phyloP scores from a whole-genome alignment of 2,329 filamentous ascomycete genomes.

The Colletotrichum incanum region DNA sequence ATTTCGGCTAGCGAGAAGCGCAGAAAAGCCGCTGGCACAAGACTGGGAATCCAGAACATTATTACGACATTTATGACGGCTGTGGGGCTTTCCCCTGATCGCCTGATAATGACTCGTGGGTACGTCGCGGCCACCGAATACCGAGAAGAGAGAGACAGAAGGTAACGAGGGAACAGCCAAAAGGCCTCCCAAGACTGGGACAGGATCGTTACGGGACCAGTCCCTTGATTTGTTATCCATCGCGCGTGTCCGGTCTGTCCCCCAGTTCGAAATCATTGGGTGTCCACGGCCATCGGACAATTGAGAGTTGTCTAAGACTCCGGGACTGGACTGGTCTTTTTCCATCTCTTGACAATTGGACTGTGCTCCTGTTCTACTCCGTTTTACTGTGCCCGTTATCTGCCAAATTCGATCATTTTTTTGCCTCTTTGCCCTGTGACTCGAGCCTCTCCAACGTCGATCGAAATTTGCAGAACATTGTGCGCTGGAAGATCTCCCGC shows the following conservation, averaged over 20 bases:
- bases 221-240: background rate
- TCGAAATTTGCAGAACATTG: conserved; percentile 6
- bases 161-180: background rate
- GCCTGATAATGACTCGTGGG: conserved; percentile 36
- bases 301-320: conserved; percentile 1
- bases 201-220: background rate
- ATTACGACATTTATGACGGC: conserved; percentile 38
- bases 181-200: conserved; percentile 29
- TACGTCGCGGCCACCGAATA: background rate
- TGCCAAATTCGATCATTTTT: background rate
- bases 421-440: background rate
- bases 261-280: conserved; percentile 16
- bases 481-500: conserved; percentile 8
- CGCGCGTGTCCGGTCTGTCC: background rate
- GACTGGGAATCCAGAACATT: conserved; percentile 30
- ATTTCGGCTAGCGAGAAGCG: conserved; percentile 17
- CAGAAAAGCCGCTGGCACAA: background rate
- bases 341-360: background rate
- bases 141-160: too few species aligned
- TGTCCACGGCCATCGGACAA: conserved; percentile 8
- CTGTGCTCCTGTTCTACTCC: background rate
- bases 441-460: background rate
- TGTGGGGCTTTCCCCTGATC: conserved; percentile 36
- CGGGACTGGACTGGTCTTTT: background rate
- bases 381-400: too few species aligned